Conservation (phyloP, 2,329 filamentous ascomycete species). For the Huntiella moniliformis region DNA sequence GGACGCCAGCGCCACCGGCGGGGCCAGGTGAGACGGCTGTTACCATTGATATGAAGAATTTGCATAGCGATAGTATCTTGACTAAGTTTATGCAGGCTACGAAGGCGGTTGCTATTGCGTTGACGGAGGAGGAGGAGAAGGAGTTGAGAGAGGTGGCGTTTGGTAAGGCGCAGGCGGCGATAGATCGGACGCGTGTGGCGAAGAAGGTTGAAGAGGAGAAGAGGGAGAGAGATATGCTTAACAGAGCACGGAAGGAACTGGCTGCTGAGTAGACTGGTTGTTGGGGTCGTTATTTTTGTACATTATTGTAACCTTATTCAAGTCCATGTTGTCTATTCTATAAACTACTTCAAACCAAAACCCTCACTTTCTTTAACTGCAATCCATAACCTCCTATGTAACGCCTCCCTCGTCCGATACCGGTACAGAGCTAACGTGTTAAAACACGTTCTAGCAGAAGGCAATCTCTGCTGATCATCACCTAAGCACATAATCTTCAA, state of each 20-base stretch:
- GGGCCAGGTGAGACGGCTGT: slow-evolving; percentile 30
- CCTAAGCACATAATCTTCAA: slow-evolving; percentile 63
- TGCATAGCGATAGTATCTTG: slow-evolving; percentile 43
- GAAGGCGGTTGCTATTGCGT: slow-evolving; percentile 35
- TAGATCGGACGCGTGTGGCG: slow-evolving; percentile 8
- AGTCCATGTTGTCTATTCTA: neutral
- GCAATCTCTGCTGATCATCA: slow-evolving; percentile 55
- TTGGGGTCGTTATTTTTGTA: neutral
- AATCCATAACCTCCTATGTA: slow-evolving; percentile 60
- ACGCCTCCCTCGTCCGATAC: slow-evolving; percentile 44
- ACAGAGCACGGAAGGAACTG: slow-evolving; percentile 10
- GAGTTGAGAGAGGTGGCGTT: slow-evolving; percentile 19
- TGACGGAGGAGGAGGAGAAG: slow-evolving; percentile 39
- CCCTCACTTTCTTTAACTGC: slow-evolving; percentile 83
- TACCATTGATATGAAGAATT: slow-evolving; percentile 44
- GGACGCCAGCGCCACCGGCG: slow-evolving; percentile 25
- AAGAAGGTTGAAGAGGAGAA: slow-evolving; percentile 6
- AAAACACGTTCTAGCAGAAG: slow-evolving; percentile 80
- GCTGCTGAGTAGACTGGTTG: neutral
- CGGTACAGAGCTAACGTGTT: slow-evolving; percentile 64
- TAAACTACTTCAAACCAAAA: slow-evolving; percentile 45
- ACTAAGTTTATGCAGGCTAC: slow-evolving; percentile 42
- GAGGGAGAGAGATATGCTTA: slow-evolving; percentile 9
- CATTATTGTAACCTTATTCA: neutral
- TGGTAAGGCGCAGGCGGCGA: neutral